These are phyloP conservation scores for Draba incana DNA, from an alignment of 345 rosid genomes.

Conservation along the genomic window DNA sequence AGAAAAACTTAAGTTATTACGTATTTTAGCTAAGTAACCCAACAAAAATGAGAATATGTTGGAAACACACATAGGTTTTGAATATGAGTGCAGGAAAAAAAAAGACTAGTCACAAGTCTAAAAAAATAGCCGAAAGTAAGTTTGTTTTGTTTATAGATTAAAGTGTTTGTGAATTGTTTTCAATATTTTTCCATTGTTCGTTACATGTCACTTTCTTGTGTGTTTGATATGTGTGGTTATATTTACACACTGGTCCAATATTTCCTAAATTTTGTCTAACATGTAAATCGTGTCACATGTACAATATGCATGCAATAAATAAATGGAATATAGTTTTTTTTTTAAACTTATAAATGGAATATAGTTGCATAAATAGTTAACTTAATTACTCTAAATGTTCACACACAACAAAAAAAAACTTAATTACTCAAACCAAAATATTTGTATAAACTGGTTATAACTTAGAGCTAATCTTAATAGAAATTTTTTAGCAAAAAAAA, in stretches of 20 bases:
- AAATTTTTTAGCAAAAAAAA: no score
- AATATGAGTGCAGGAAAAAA: conserved; percentile 9
- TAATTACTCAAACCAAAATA: neutral
- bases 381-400: no score
- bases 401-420: no score
- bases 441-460: neutral
- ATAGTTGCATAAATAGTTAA: no score
- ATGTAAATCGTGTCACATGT: conserved; percentile 16
- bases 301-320: conserved; percentile 19
- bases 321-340: neutral
- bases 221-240: conserved; percentile 23
- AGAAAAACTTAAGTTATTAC: no score
- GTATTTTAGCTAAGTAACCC: no score
- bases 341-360: neutral
- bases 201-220: conserved; percentile 38
- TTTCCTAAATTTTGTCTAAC: conserved; percentile 1
- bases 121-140: conserved; percentile 42
- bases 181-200: conserved; percentile 26
- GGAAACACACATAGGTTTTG: neutral
- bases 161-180: conserved; percentile 24
- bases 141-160: conserved; percentile 24
- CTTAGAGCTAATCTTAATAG: neutral
- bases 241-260: conserved; percentile 7
- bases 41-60: conserved; percentile 6
- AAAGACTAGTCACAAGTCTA: conserved; percentile 36